Evolutionary conservation across 306 rosid genomes (phyloP).

Genomic region (Leucaena leucocephala): DNA sequence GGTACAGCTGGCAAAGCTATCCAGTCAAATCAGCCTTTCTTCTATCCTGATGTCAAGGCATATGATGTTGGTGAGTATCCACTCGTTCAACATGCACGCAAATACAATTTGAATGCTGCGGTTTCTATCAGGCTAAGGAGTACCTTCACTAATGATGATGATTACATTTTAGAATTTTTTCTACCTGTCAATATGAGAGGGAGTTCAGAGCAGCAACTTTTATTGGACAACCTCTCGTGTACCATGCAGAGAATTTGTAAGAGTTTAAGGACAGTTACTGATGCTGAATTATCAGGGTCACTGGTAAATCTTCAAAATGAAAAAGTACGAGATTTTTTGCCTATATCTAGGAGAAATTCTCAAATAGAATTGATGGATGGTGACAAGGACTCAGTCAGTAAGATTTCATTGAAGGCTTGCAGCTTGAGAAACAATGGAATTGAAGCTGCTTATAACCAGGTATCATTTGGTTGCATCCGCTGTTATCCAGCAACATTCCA

Average conservation of each 20-base stretch:
- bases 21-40: conserved; percentile 87
- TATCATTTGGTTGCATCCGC: conserved; percentile 34
- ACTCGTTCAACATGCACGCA: conserved; percentile 91
- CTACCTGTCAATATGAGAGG: conserved; percentile 81
- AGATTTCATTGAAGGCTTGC: conserved; percentile 42
- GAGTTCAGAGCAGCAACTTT: conserved; percentile 77
- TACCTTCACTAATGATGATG: conserved; percentile 75
- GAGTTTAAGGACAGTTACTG: conserved; percentile 89
- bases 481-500: not conserved
- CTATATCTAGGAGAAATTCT: conserved; percentile 49
- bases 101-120: conserved; percentile 81
- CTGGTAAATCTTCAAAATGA: conserved; percentile 46
- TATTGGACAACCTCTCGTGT: conserved; percentile 76
- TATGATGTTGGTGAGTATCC: conserved; percentile 80
- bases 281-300: conserved; percentile 54
- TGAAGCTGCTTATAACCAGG: conserved; percentile 54
- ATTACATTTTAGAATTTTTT: conserved; percentile 87
- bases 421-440: conserved; percentile 47
- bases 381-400: conserved; percentile 44
- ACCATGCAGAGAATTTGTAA: conserved; percentile 87
- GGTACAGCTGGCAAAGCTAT: conserved; percentile 95
- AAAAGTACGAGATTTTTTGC: conserved; percentile 32
- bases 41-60: conserved; percentile 78
- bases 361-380: conserved; percentile 43
- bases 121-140: conserved; percentile 89